These are phyloP conservation scores for Clonostachys rhizophaga DNA, from an alignment of 2,329 filamentous ascomycete genomes.

Conservation along the genomic window DNA sequence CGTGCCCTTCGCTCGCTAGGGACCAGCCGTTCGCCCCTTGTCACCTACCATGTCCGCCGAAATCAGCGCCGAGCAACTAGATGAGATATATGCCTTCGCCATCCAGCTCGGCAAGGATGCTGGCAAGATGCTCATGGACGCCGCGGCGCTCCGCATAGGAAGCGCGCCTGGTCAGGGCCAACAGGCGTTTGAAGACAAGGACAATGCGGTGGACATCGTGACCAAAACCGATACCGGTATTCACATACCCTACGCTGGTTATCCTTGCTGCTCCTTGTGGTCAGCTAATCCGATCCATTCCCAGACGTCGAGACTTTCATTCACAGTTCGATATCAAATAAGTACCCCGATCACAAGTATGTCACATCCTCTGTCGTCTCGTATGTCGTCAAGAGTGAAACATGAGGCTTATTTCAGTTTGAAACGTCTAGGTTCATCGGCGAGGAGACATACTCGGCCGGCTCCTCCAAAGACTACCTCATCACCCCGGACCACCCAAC, in stretches of 20 bases:
- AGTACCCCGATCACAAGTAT: conserved; percentile 64
- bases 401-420: background rate
- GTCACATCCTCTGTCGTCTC: conserved; percentile 15
- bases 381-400: background rate
- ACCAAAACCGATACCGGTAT: conserved; percentile 71
- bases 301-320: conserved; percentile 71
- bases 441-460: conserved; percentile 71
- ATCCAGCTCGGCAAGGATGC: conserved; percentile 66
- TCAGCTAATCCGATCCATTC: background rate
- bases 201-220: conserved; percentile 72
- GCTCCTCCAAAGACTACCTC: conserved; percentile 62
- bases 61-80: conserved; percentile 42
- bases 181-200: conserved; percentile 51
- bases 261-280: background rate
- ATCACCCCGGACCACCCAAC: conserved; percentile 55
- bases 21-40: too few species aligned
- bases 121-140: conserved; percentile 61
- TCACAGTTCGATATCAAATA: conserved; percentile 48
- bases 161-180: background rate
- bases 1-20: too few species aligned
- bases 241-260: conserved; percentile 1
- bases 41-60: conserved; percentile 56
- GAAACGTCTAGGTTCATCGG: conserved; percentile 58
- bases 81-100: conserved; percentile 66
- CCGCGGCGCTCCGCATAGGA: conserved; percentile 31